Evolutionary conservation across 1,284 basidiomycete species (phyloP).

Genomic region (Takashimella koratensis): DNA sequence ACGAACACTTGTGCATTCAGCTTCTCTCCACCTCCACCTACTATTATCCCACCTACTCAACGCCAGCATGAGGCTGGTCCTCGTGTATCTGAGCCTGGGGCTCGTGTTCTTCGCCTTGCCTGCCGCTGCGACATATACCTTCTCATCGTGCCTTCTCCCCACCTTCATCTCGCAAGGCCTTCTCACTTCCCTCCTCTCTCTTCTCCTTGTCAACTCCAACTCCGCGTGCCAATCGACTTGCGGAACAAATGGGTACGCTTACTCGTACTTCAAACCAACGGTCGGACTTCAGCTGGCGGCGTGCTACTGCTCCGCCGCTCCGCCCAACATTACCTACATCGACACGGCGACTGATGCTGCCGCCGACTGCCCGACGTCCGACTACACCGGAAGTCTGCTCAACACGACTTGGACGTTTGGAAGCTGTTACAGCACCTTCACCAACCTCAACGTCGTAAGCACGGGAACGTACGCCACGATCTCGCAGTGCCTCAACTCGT

Average conservation of each 20-base stretch:
- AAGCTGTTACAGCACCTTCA: background rate
- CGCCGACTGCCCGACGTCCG: background rate
- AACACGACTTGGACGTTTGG: background rate
- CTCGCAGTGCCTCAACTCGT: background rate
- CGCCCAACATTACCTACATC: background rate
- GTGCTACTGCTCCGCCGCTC: background rate
- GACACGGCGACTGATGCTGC: background rate
- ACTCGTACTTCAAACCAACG: background rate
- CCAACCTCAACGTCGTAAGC: background rate
- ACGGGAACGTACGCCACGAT: background rate
- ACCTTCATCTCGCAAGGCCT: constrained; percentile 6
- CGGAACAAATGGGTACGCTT: background rate
- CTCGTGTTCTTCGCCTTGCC: background rate
- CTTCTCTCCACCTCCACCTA: too few relatives aligned
- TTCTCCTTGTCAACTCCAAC: background rate
- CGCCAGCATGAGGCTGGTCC: background rate
- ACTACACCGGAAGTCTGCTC: background rate
- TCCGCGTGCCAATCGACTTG: background rate
- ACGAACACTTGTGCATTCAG: too few relatives aligned
- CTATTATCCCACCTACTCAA: too few relatives aligned
- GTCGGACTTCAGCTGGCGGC: background rate
- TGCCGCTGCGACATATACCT: background rate
- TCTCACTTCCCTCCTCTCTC: background rate
- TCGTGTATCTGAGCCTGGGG: background rate
- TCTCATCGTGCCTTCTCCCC: background rate